Evolutionary conservation across 495 filamentous ascomycete genomes (phyloP).

Genomic region (Neurospora sp.): DNA sequence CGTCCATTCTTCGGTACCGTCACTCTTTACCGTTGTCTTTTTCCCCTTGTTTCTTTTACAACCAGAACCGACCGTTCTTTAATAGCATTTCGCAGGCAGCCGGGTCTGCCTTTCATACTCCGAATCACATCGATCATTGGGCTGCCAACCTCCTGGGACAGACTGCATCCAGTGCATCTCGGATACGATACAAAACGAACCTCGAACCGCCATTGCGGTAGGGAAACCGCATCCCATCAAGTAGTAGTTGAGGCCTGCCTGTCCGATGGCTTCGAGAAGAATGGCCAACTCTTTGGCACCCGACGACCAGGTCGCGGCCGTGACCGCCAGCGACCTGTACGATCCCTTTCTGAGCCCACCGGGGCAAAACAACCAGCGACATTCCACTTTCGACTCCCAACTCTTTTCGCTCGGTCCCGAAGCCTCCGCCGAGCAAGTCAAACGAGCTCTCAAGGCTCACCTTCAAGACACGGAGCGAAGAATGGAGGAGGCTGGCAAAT

Average conservation of each 20-base stretch:
- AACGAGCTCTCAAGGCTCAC: conserved; percentile 81
- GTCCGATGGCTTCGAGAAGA: conserved; percentile 3
- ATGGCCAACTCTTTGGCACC: conserved; percentile 26
- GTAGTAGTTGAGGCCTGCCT: neutral
- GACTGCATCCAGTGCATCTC: neutral
- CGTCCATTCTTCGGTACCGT: neutral
- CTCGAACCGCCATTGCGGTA: neutral
- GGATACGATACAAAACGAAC: conserved; percentile 3
- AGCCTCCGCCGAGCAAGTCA: conserved; percentile 74
- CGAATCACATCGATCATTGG: neutral
- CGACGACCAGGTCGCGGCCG: conserved; percentile 17
- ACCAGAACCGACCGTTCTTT: neutral
- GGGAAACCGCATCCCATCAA: neutral
- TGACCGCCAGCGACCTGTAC: conserved; percentile 27
- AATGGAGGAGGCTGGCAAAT: conserved; percentile 78
- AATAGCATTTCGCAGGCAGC: conserved; percentile 2
- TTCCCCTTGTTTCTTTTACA: neutral
- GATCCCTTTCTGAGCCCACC: conserved; percentile 42
- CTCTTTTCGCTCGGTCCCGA: conserved; percentile 67
- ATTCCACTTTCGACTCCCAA: conserved; percentile 68
- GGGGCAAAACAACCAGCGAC: conserved; percentile 51
- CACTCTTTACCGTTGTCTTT: neutral
- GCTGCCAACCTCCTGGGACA: neutral
- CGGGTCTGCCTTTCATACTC: conserved; percentile 5
- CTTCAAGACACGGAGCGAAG: conserved; percentile 81